Conservation (phyloP, 164 flowering plant species). For the Macadamia tetraphylla region DNA sequence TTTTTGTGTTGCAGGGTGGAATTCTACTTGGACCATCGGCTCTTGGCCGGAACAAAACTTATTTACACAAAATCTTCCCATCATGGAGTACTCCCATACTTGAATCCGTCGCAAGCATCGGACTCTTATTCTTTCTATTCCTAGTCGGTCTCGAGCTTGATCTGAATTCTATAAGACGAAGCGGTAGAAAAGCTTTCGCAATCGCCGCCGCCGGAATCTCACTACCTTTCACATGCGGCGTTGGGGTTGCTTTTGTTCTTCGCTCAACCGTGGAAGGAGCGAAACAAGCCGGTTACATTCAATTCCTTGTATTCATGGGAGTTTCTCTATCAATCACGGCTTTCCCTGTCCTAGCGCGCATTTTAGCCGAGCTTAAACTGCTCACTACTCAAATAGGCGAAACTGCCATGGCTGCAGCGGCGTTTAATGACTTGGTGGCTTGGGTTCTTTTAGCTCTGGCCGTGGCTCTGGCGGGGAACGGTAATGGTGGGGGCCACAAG, state of each 20-base stretch:
- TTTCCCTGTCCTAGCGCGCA: constrained; percentile 37
- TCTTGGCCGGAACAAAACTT: constrained; percentile 21
- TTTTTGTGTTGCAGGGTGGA: constrained; percentile 24
- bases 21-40: constrained; percentile 35
- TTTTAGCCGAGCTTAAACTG: constrained; percentile 29
- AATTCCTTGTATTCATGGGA: constrained; percentile 31
- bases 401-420: constrained; percentile 34
- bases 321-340: constrained; percentile 37
- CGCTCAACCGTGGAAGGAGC: constrained; percentile 17
- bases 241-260: constrained; percentile 20
- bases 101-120: constrained; percentile 29
- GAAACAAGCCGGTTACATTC: constrained; percentile 14
- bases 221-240: constrained; percentile 27
- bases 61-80: constrained; percentile 17
- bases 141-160: constrained; percentile 38
- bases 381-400: constrained; percentile 25
- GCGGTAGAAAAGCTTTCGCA: constrained; percentile 20
- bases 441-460: constrained; percentile 34
- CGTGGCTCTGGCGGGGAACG: constrained; percentile 23
- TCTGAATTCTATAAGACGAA: constrained; percentile 20
- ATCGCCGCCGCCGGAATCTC: constrained; percentile 34
- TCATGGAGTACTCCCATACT: constrained; percentile 28
- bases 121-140: constrained; percentile 39
- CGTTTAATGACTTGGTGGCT: constrained; percentile 31
- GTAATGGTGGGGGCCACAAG: constrained; percentile 15